Base-by-base conservation (phyloP, 2,329 filamentous ascomycete genomes). In the Beauveria brongniartii region DNA sequence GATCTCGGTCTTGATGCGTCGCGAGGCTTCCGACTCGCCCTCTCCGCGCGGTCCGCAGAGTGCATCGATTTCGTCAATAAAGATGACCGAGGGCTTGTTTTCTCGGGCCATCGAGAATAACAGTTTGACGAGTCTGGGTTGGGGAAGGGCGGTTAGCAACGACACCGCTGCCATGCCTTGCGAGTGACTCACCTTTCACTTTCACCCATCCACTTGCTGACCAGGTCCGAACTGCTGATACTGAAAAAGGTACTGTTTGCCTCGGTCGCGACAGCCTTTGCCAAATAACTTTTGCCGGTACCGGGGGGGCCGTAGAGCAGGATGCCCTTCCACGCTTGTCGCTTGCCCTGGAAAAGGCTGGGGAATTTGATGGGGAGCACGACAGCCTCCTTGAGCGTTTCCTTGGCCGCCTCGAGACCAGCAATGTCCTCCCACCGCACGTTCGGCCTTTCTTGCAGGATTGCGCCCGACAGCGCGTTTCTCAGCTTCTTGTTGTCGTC, bases 151-250 rank as follows among this genome's bases (percentile, higher is more conserved):
- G 64, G 73, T 64, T 73, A 69, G 51, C 44, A 43, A 28, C 7
- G 28, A 47, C 24, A 46, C 8, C 24, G 6, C 26, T n/a, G 8
- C 5, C 9, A 30, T 44, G 24, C 18, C 4, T 12, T 34, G 5
- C 5, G 34, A 67, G 65, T 34, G 37, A 37, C 71, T 63, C 78
- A 95, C 91, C 92, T 86, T 85, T 99, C 94, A 80, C 90, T 95
- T 77, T 99, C 94, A 78, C 94, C 94, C 94, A 99, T 99, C 94
- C 94, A 99, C 73, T 99, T 99, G 74, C 91, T 96, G 63, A 99
- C 94, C 74, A 99, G 75, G 73, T 99, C 94, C 71, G 91, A 96
- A 81, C 91, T 96, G 77, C 91, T 96, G 66, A 99, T 93, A 71
- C 92, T 97, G 82, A 99, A 99, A 73, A 99, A 99, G 3, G 94